Evolutionary conservation across 1,139 yeast genomes (phyloP).

Genomic region (Eremothecium gossypii): DNA sequence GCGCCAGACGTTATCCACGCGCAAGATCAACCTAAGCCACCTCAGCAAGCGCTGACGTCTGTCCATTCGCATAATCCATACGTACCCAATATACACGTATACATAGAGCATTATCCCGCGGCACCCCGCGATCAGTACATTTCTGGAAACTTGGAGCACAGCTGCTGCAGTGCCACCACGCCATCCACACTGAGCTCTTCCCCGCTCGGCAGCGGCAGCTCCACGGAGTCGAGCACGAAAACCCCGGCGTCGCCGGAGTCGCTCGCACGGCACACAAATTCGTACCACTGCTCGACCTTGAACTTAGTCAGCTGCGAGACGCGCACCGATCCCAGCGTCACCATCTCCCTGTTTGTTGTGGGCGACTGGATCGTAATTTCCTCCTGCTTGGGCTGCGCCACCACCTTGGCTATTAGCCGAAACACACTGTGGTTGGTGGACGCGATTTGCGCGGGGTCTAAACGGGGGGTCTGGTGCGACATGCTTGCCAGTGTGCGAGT

Average conservation of each 20-base stretch:
- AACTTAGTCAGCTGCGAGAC: conserved; percentile 21
- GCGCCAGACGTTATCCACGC: conserved; percentile 32
- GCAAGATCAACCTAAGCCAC: conserved; percentile 18
- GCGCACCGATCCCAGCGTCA: conserved; percentile 23
- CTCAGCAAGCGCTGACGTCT: neutral
- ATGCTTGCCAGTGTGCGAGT: conserved; percentile 7
- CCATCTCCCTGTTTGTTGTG: conserved; percentile 24
- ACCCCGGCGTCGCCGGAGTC: conserved; percentile 29
- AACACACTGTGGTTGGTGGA: conserved; percentile 22
- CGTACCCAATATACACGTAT: neutral
- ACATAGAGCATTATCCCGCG: neutral
- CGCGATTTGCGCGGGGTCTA: conserved; percentile 26
- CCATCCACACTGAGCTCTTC: conserved; percentile 27
- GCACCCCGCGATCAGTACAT: conserved; percentile 14
- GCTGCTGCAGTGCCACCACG: conserved; percentile 25
- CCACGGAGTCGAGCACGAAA: conserved; percentile 26
- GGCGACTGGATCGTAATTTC: conserved; percentile 24
- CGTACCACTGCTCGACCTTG: conserved; percentile 26
- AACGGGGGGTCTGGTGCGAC: conserved; percentile 30
- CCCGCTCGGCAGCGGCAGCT: conserved; percentile 20
- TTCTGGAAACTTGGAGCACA: conserved; percentile 25
- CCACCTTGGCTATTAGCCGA: conserved; percentile 27
- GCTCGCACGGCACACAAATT: conserved; percentile 27
- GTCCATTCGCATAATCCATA: neutral
- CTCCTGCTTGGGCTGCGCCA: conserved; percentile 25